Base-by-base conservation (phyloP, 169 alveolate species). In the Ophryocystis elektroscirrha region DNA sequence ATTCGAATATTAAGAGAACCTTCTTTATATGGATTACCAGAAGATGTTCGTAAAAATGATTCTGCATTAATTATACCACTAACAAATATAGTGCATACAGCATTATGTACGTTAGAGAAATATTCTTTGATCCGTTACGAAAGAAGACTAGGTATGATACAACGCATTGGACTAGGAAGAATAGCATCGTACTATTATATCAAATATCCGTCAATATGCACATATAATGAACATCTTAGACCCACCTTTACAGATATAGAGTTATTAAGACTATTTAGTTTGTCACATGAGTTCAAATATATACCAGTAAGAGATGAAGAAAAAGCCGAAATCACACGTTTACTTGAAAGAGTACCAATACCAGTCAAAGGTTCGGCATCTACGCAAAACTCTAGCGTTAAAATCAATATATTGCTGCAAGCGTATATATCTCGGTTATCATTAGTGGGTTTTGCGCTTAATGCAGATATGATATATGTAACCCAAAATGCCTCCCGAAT, bases 401-500 rank as follows among this genome's bases (percentile, higher is more conserved):
- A 93, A 61, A 85, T 89, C 6, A 85, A 86, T 52, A 91, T 93
- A 45, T 71, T 95, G 35, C 71, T 92, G 53, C 93, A 94, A 59
- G 86, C 91, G 32, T 95, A 89, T 68, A 83, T 92, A 48, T 83
- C 97, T 36, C 78, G 87, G 62, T 73, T 87, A 60, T 86, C 84
- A 61, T 73, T 91, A 67, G 95, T 83, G 56, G 97, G 97, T 9
- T 88, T 77, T 65, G 94, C 96, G 22, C 72, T 94, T 54, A 84
- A 80, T 65, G 78, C 98, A n/a, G 99, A 95, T 69, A 78, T 94
- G 91, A 89, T 61, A 29, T 95, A 81, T 67, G 82, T 95, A 9
- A 87, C 91, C 47, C 95, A 93, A 65, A 86, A 93, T 48, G 97
- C 98, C 20, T 95, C 94, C 29, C 83, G 99, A 53, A 89, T 95